These are phyloP conservation scores for Nematocida sp. DNA, from an alignment of 371 early-diverging fungal species.

Conservation along the genomic window DNA sequence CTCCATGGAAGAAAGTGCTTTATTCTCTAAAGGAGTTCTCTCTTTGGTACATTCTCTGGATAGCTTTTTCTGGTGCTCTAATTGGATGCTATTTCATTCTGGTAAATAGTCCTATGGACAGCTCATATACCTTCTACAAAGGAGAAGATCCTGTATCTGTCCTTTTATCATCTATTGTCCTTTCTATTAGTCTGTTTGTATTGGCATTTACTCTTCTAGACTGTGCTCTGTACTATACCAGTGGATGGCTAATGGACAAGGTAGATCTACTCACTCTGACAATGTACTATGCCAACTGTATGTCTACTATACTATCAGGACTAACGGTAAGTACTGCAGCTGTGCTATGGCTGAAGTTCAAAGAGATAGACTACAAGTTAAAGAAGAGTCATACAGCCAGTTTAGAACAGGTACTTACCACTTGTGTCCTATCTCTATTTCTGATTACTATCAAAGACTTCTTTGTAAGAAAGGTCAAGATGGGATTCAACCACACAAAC, in stretches of 20 bases:
- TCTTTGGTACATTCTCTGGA: background rate
- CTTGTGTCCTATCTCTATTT: conserved; percentile 10
- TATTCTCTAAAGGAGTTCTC: conserved; percentile 11
- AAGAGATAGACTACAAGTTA: conserved; percentile 29
- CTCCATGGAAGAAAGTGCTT: conserved; percentile 6
- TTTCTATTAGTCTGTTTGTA: background rate
- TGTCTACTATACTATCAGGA: conserved; percentile 25
- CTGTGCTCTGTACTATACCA: conserved; percentile 22
- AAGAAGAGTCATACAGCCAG: background rate
- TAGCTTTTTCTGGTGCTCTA: background rate
- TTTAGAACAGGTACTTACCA: conserved; percentile 15
- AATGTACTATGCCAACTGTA: conserved; percentile 35
- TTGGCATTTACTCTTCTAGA: conserved; percentile 22
- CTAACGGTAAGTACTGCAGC: background rate
- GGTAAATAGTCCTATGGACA: background rate
- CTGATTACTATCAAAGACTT: conserved; percentile 24
- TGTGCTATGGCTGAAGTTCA: background rate
- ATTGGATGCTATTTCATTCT: background rate
- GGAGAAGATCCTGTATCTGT: background rate
- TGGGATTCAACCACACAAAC: conserved; percentile 62
- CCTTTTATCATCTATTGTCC: background rate
- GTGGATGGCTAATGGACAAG: conserved; percentile 23
- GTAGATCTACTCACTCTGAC: conserved; percentile 25
- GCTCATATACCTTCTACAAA: background rate
- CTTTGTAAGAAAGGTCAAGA: conserved; percentile 48